Conservation (phyloP, 202 grass and related monocot species). For the Carex arenaria region DNA sequence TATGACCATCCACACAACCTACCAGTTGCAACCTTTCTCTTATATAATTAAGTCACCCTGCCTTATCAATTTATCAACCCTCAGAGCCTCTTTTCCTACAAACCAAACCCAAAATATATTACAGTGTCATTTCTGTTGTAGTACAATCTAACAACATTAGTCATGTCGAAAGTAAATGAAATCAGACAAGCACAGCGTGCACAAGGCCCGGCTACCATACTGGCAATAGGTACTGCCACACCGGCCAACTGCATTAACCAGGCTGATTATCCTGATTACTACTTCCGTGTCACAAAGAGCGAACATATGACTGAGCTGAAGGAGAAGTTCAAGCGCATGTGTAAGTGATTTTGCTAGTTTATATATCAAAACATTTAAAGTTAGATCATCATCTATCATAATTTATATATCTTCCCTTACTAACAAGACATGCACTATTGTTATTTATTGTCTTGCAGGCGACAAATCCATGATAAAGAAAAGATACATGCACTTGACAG, state of each 20-base stretch:
- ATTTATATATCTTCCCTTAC: not conserved
- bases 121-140: not conserved
- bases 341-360: conserved; percentile 21
- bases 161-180: conserved; percentile 42
- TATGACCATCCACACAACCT: conserved; percentile 2
- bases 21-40: not conserved
- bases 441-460: not conserved
- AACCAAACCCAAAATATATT: not conserved
- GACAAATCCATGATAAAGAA: conserved; percentile 42
- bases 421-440: not conserved
- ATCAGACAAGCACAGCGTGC: conserved; percentile 54
- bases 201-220: conserved; percentile 48
- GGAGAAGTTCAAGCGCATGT: conserved; percentile 80
- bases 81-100: not conserved
- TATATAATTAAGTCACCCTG: not conserved
- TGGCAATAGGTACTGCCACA: conserved; percentile 66
- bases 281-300: conserved; percentile 66
- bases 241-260: conserved; percentile 62
- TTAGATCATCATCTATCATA: not conserved
- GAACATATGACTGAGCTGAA: conserved; percentile 55
- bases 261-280: conserved; percentile 78
- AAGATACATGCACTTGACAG: conserved; percentile 68
- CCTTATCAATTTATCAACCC: not conserved
- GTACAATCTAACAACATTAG: not conserved
- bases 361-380: no score